Conservation (phyloP, 257 asterid genomes). For the Solanum tarapatanum region DNA sequence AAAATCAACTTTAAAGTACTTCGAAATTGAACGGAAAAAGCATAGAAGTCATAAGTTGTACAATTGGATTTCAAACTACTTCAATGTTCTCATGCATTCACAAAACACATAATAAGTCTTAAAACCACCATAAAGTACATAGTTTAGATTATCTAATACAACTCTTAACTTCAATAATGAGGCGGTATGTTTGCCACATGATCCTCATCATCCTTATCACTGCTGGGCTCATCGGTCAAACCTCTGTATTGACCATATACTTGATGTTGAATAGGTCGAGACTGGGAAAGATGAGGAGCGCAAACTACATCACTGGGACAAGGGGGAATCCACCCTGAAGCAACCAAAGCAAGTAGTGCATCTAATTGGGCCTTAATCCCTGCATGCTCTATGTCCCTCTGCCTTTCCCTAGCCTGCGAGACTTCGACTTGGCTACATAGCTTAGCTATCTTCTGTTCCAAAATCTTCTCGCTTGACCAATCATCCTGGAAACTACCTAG, state of each 20-base stretch:
- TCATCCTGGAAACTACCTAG: neutral
- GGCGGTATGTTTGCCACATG: neutral
- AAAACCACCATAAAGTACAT: neutral
- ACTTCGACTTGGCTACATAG: neutral
- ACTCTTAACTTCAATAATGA: neutral
- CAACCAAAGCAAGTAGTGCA: neutral
- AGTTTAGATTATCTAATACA: neutral
- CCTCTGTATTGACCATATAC: neutral
- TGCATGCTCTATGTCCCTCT: neutral
- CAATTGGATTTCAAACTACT: neutral
- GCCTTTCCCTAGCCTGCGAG: neutral
- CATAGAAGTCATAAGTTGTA: neutral
- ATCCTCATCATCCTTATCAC: neutral
- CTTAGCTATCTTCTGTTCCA: neutral
- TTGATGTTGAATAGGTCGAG: neutral
- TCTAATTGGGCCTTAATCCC: neutral
- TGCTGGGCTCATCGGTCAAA: neutral
- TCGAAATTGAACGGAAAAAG: neutral
- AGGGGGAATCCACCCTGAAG: neutral
- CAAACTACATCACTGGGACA: neutral
- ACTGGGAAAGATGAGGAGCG: neutral
- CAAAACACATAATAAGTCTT: neutral
- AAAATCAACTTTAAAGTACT: neutral
- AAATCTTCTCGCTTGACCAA: neutral
- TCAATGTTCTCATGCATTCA: neutral